Conservation (phyloP, 2,329 filamentous ascomycete genomes). For the Immersiporthe knoxdaviesiana region DNA sequence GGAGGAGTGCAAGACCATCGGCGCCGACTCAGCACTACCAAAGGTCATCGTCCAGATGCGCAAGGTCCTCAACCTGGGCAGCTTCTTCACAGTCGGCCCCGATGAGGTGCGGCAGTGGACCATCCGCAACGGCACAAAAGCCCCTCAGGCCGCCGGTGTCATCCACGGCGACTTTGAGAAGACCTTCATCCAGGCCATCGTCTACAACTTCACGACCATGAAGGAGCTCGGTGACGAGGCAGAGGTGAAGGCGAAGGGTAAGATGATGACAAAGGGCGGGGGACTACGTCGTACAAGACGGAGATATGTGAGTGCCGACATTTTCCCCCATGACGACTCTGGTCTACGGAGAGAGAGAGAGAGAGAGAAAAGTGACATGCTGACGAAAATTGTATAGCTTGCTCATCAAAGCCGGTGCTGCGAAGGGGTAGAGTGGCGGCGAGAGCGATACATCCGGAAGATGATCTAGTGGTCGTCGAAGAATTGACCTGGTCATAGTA, state of each 20-base stretch:
- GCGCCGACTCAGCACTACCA: conserved; percentile 84
- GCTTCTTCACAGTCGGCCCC: conserved; percentile 95
- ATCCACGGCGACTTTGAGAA: conserved; percentile 95
- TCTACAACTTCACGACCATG: conserved; percentile 84
- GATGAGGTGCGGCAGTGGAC: conserved; percentile 99
- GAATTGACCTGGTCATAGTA: background rate
- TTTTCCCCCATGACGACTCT: background rate
- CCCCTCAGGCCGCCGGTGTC: conserved; percentile 95
- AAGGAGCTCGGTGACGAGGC: conserved; percentile 89
- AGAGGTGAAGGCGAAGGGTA: conserved; percentile 89
- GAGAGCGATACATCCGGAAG: background rate
- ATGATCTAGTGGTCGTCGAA: background rate
- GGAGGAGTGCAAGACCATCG: conserved; percentile 87
- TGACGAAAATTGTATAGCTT: conserved; percentile 42
- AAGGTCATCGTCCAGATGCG: conserved; percentile 95
- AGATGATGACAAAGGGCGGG: conserved; percentile 99
- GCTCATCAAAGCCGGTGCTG: conserved; percentile 87
- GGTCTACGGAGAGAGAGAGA: background rate
- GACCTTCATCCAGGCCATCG: conserved; percentile 96
- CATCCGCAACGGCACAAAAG: conserved; percentile 92
- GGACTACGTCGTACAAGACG: conserved; percentile 72
- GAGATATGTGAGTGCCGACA: conserved; percentile 55
- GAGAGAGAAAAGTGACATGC: too few species aligned
- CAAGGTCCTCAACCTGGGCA: conserved; percentile 83
- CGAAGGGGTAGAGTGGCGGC: conserved; percentile 61